phyloP scores from a whole-genome alignment of 768 basidiomycete species.

The Auriscalpium vulgare region DNA sequence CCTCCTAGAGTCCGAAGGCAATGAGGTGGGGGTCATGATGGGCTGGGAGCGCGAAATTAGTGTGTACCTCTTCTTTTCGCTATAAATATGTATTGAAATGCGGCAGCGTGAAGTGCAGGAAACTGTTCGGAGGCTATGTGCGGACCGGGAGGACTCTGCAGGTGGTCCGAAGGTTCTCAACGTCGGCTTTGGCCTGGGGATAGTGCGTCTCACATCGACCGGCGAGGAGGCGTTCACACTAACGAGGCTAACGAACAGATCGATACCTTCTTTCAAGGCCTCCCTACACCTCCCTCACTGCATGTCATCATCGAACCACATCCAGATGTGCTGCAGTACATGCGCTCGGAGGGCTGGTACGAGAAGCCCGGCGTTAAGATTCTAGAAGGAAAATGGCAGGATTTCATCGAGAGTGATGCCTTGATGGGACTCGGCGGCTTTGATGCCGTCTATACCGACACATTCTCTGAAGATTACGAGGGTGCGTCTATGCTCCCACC shows the following conservation, averaged over 20 bases:
- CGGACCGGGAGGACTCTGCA: constrained; percentile 36
- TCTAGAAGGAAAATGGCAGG: constrained; percentile 92
- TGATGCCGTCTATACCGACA: constrained; percentile 87
- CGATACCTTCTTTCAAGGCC: constrained; percentile 69
- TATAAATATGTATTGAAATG: constrained; percentile 13
- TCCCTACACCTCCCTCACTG: constrained; percentile 47
- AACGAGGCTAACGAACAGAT: constrained; percentile 43
- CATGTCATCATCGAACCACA: constrained; percentile 96
- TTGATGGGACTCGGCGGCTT: constrained; percentile 67
- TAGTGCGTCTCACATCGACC: constrained; percentile 40
- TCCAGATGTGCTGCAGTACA: constrained; percentile 79
- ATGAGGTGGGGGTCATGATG: constrained; percentile 98
- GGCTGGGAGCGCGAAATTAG: constrained; percentile 90
- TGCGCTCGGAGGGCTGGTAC: constrained; percentile 73
- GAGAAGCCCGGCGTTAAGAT: constrained; percentile 69
- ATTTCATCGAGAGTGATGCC: constrained; percentile 54
- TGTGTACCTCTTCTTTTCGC: constrained; percentile 22
- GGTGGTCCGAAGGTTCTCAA: constrained; percentile 67
- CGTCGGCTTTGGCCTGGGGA: constrained; percentile 91
- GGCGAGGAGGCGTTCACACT: neutral
- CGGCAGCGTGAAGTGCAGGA: constrained; percentile 49
- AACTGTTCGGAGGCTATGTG: constrained; percentile 63
- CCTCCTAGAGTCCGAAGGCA: constrained; percentile 48
- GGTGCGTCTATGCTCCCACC: constrained; percentile 31
- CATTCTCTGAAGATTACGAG: constrained; percentile 82